Evolutionary conservation across 176 grass and related monocot species (phyloP).

Genomic region (Calamus simplicifolius): DNA sequence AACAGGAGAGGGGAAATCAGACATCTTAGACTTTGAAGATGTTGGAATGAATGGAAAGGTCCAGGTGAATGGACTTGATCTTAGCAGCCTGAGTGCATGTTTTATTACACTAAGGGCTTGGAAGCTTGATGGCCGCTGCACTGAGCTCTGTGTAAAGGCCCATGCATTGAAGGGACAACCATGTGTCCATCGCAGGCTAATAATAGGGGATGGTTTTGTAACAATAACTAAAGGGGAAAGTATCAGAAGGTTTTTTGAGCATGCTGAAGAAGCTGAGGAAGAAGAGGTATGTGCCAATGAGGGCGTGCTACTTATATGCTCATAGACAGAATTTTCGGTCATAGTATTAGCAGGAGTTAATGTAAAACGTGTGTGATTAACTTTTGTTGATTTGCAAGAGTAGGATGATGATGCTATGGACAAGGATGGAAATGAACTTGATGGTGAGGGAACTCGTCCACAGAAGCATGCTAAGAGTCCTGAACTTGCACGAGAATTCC

Average conservation of each 20-base stretch:
- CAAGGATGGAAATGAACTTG: conserved; percentile 85
- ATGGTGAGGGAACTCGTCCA: conserved; percentile 53
- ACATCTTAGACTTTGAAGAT: conserved; percentile 78
- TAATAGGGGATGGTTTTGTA: conserved; percentile 78
- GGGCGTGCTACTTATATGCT: not conserved
- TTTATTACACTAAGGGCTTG: conserved; percentile 75
- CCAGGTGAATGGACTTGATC: conserved; percentile 56
- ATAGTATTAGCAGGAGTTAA: not conserved
- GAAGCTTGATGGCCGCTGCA: conserved; percentile 50
- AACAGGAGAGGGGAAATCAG: conserved; percentile 70
- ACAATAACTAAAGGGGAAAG: conserved; percentile 77
- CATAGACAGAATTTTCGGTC: not conserved
- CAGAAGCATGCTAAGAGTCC: conserved; percentile 97
- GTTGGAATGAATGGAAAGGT: conserved; percentile 65
- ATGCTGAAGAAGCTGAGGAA: conserved; percentile 96
- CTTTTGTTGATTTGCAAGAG: conserved; percentile 9
- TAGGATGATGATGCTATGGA: conserved; percentile 95
- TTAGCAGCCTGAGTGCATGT: conserved; percentile 48
- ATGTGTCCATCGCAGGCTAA: conserved; percentile 76
- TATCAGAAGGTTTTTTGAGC: conserved; percentile 85
- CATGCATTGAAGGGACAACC: conserved; percentile 88
- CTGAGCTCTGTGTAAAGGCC: conserved; percentile 70
- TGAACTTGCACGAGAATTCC: conserved; percentile 94
- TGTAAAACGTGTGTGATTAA: conserved; percentile 6
- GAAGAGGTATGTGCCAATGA: conserved; percentile 59